phyloP scores from a whole-genome alignment of 768 basidiomycete species.

The Hygrocybe coccinea region DNA sequence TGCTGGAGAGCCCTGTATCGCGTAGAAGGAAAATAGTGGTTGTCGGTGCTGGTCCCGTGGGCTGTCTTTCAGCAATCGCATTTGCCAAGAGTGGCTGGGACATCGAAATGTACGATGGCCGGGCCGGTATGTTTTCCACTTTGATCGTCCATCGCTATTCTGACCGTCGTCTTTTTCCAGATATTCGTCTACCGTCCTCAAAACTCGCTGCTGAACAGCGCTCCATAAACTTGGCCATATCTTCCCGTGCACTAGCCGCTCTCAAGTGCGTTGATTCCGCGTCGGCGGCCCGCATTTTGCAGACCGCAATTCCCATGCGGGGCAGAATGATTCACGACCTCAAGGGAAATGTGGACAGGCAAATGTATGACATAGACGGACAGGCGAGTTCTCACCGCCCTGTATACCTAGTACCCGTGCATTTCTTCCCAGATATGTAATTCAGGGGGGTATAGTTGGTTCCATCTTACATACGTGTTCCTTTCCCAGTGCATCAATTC shows the following conservation, averaged over 20 bases:
- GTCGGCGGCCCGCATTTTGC: constrained; percentile 64
- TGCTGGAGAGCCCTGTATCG: constrained; percentile 11
- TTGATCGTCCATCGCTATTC: constrained; percentile 8
- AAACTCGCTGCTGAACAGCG: constrained; percentile 65
- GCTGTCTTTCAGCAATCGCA: constrained; percentile 82
- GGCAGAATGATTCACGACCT: constrained; percentile 91
- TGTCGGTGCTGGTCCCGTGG: constrained; percentile 91
- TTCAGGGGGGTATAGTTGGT: constrained; percentile 5
- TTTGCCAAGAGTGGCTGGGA: constrained; percentile 84
- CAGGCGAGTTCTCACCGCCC: constrained; percentile 52
- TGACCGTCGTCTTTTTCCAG: constrained; percentile 34
- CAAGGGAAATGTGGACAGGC: constrained; percentile 70
- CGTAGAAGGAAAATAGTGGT: constrained; percentile 49
- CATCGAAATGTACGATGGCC: constrained; percentile 74
- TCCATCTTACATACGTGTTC: constrained; percentile 22
- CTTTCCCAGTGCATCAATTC: constrained; percentile 82
- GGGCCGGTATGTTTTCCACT: constrained; percentile 52
- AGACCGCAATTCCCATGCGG: constrained; percentile 85
- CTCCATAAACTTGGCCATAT: constrained; percentile 95
- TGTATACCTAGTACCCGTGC: constrained; percentile 3
- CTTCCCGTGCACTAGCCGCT: constrained; percentile 87
- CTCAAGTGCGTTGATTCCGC: constrained; percentile 73
- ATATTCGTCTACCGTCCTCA: constrained; percentile 69
- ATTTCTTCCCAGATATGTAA: constrained; percentile 4
- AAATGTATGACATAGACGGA: constrained; percentile 81